These are phyloP conservation scores for Cladorrhinum sp. DNA, from an alignment of 2,329 filamentous ascomycete species.

Conservation along the genomic window DNA sequence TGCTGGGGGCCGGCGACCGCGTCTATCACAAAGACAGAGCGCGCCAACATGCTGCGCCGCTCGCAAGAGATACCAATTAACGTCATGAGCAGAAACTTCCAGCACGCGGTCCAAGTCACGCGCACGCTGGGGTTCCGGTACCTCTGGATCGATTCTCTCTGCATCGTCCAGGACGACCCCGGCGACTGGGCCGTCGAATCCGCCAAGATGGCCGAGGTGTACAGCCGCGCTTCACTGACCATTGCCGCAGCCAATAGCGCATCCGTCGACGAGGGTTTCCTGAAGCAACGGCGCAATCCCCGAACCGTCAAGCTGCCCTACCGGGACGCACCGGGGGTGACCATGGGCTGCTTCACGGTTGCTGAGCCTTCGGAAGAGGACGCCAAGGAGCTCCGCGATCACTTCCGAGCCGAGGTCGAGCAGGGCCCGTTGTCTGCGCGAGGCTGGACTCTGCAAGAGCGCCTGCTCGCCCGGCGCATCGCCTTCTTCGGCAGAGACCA, in stretches of 20 bases:
- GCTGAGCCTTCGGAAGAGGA: too few species aligned
- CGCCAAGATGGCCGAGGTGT: constrained; percentile 7
- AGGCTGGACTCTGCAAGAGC: neutral
- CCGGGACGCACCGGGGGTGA: too few species aligned
- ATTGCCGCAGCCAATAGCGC: constrained; percentile 1
- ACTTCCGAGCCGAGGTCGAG: neutral
- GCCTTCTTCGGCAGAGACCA: neutral
- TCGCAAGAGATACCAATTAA: too few species aligned
- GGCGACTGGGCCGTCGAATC: constrained; percentile 10
- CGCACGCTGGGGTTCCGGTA: constrained; percentile 1
- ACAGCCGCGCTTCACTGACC: constrained; percentile 5
- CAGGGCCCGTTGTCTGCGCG: neutral
- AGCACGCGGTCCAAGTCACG: constrained; percentile 1
- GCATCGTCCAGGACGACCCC: too few species aligned
- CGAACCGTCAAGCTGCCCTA: neutral
- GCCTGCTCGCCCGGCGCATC: neutral
- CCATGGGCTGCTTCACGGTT: neutral
- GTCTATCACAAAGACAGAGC: too few species aligned
- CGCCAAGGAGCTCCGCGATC: too few species aligned
- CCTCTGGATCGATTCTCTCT: constrained; percentile 14
- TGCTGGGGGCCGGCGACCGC: too few species aligned
- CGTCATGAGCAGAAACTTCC: too few species aligned
- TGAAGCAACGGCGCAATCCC: too few species aligned
- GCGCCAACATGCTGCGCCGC: too few species aligned
- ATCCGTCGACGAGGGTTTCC: neutral